Evolutionary conservation across 306 rosid genomes (phyloP).

Genomic region (Lotus japonicus): DNA sequence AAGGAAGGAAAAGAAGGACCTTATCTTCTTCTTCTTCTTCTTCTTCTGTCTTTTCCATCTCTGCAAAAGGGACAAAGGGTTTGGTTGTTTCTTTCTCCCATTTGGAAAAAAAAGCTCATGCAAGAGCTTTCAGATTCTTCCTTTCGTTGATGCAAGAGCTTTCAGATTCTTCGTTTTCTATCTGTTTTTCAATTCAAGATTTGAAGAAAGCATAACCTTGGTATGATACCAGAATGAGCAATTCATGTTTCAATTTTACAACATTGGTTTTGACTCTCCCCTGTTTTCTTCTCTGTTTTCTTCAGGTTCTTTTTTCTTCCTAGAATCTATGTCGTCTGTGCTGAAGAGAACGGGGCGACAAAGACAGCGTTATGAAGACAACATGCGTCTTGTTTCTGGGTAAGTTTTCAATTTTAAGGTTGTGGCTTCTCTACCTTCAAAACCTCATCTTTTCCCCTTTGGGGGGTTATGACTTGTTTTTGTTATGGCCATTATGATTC

Average conservation of each 20-base stretch:
- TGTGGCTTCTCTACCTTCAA: not conserved
- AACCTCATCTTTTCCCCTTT: not conserved
- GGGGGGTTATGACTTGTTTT: too few species aligned
- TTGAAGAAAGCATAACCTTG: conserved; percentile 4
- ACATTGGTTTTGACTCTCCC: not conserved
- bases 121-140: conserved; percentile 13
- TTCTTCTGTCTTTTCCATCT: not conserved
- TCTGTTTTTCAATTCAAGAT: not conserved
- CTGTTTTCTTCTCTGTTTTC: not conserved
- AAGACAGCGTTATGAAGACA: conserved; percentile 67
- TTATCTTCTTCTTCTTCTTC: too few species aligned
- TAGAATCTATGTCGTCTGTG: conserved; percentile 43
- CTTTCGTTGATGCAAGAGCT: conserved; percentile 14
- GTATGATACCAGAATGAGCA: conserved; percentile 1
- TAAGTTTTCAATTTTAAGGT: conserved; percentile 24
- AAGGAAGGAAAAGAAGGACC: not conserved
- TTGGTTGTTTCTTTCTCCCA: conserved; percentile 1
- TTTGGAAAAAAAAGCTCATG: conserved; percentile 10
- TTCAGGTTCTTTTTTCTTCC: not conserved
- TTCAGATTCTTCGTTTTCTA: not conserved
- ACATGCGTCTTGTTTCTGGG: conserved; percentile 86
- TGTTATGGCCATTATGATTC: conserved; percentile 1
- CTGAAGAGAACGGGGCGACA: conserved; percentile 63
- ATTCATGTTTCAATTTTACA: not conserved
- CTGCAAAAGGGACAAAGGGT: not conserved